phyloP scores from a whole-genome alignment of 495 filamentous ascomycete genomes.

The Parathielavia appendiculata region DNA sequence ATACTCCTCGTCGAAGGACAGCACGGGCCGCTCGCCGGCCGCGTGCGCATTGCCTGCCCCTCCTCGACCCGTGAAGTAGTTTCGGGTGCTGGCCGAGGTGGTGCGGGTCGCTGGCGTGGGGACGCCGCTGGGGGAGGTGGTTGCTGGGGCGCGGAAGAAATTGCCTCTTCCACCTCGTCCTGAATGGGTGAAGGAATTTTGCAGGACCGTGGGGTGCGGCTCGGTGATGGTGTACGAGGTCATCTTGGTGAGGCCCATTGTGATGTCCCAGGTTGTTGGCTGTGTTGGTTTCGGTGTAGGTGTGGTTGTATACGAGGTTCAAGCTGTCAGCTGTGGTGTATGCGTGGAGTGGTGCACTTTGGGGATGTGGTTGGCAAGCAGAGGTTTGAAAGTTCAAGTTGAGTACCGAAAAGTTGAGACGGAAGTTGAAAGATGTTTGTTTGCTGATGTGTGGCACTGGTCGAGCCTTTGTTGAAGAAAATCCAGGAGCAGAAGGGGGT shows the following conservation, averaged over 20 bases:
- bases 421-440: neutral
- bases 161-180: constrained; percentile 91
- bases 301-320: neutral
- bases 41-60: constrained; percentile 84
- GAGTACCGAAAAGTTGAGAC: neutral
- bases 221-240: constrained; percentile 65
- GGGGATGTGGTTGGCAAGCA: neutral
- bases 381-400: neutral
- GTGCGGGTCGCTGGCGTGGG: constrained; percentile 26
- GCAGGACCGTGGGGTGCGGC: constrained; percentile 68
- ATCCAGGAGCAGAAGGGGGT: neutral
- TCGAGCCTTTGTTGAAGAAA: neutral
- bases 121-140: constrained; percentile 44
- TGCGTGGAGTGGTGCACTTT: neutral
- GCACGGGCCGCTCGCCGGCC: constrained; percentile 59
- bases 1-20: constrained; percentile 91
- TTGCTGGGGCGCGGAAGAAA: constrained; percentile 64
- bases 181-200: constrained; percentile 61
- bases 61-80: constrained; percentile 77
- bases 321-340: no score
- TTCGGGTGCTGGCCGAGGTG: constrained; percentile 40
- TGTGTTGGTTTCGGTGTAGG: neutral
- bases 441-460: constrained; percentile 1
- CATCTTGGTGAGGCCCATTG: constrained; percentile 24
- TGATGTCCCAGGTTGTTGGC: no score